Percentiles rank a stretch among this genome's conserved stretches.
phyloP scores from a whole-genome alignment of 345 rosid species.

The Ceriops decandra region DNA sequence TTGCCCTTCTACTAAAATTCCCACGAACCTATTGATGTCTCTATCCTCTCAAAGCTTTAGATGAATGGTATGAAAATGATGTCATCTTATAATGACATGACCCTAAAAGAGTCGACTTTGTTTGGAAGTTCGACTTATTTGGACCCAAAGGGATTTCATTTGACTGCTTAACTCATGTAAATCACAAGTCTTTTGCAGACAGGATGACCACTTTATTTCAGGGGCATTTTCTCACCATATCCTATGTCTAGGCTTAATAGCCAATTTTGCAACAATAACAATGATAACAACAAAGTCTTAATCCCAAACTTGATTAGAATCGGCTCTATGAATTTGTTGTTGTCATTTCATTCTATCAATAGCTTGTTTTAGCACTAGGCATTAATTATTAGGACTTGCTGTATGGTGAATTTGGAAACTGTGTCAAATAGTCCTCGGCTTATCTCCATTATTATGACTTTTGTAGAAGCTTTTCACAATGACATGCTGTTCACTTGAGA shows the following conservation, averaged over 20 bases:
- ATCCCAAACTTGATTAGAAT: too few relatives aligned
- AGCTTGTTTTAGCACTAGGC: not conserved
- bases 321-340: too few relatives aligned
- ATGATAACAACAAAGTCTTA: too few relatives aligned
- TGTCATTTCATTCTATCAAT: not conserved
- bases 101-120: not conserved
- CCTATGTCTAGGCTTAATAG: not conserved
- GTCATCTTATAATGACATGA: not conserved
- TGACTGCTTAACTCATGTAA: not conserved
- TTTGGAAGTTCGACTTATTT: not conserved
- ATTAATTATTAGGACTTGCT: not conserved
- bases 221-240: not conserved
- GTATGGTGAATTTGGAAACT: not conserved
- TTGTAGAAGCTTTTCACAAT: not conserved
- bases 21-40: too few relatives aligned
- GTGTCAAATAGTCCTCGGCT: not conserved
- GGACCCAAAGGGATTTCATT: not conserved
- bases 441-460: not conserved
- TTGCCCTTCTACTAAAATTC: too few relatives aligned
- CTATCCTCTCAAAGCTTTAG: too few relatives aligned
- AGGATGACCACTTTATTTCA: too few relatives aligned
- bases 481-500: not conserved
- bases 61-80: not conserved
- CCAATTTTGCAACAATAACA: not conserved
- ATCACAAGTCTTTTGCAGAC: not conserved